Base-by-base conservation (phyloP, 2,329 filamentous ascomycete species). In the Cladosporium sp. region DNA sequence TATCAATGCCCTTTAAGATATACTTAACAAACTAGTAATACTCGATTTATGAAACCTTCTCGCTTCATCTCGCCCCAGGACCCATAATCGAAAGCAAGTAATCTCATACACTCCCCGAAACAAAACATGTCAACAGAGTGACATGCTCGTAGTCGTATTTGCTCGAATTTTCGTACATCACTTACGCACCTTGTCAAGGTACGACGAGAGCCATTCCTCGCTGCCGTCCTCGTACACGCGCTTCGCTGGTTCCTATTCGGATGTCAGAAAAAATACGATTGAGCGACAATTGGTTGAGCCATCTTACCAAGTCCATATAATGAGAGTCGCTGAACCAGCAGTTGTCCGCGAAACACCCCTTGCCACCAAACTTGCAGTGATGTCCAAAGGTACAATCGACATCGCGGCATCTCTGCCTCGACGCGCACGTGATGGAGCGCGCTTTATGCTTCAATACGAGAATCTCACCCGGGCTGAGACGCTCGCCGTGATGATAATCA, bases 351-450 rank as follows among this genome's bases (percentile, higher is more conserved):
- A 76, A 71, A 56, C 79, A 75, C 34, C 77, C 74, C 13, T 67
- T 71, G 14, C 74, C 72, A 30, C 74, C 79, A 18, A 71, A 74
- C 57, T 77, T 79, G 67, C 75, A 78, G n/a, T 77, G 67, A 68
- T 83, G 81, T 1, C 80, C 80, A 48, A 77, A 68, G 46, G 77
- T 78, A 69, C 81, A 82, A 39, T 79, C 74, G 46, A 79, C 68
- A 48, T 80, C 77, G 32, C 78, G 71, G 64, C 80, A 82, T 18
- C 70, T 70, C n/a, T 61, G 61, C 21, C 72, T 69, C 18, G 76
- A 70, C 30, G 76, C 74, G 66, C 81, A 82, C 6, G 72, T 70
- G 11, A 78, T 70, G 11, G 72, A 76, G n/a, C 80, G 72, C 2
- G 80, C 77, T 65, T 80, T 80, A 64, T 80, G 78, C 53, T 75